Evolutionary conservation across 768 basidiomycete genomes (phyloP).

Genomic region (Suillus variegatus): DNA sequence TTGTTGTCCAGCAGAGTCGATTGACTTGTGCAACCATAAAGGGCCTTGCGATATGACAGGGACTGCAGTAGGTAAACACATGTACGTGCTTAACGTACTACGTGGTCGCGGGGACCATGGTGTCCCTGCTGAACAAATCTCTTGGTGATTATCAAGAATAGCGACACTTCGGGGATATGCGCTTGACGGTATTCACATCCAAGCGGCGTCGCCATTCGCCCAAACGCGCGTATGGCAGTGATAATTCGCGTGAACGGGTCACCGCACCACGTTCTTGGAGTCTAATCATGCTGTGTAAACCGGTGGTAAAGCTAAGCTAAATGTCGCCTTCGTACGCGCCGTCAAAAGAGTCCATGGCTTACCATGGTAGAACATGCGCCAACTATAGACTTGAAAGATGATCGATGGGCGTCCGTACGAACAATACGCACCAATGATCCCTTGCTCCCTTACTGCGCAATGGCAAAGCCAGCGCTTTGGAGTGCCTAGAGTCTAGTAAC

Average conservation of each 20-base stretch:
- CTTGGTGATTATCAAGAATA: not conserved
- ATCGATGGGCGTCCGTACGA: not conserved
- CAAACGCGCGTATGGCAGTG: not conserved
- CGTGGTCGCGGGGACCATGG: not conserved
- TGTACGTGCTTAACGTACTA: not conserved
- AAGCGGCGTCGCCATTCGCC: not conserved
- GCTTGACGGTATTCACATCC: not conserved
- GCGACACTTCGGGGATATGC: not conserved
- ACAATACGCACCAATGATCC: not conserved
- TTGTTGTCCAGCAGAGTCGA: not conserved
- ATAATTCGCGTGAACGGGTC: not conserved
- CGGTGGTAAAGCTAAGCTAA: not conserved
- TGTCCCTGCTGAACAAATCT: not conserved
- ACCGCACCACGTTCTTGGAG: not conserved
- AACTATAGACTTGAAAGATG: not conserved
- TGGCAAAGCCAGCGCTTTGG: too few species aligned
- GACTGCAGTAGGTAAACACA: not conserved
- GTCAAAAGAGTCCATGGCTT: not conserved
- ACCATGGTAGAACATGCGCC: not conserved
- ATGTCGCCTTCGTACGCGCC: too few species aligned
- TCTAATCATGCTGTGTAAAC: not conserved
- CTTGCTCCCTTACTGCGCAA: too few species aligned
- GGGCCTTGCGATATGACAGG: not conserved
- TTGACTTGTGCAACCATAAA: not conserved
- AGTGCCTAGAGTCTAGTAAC: not conserved